Evolutionary conservation across 495 filamentous ascomycete species (phyloP), one percentile per base, ranked within the genome.

Genomic region (Mytilinidion resinicola): DNA sequence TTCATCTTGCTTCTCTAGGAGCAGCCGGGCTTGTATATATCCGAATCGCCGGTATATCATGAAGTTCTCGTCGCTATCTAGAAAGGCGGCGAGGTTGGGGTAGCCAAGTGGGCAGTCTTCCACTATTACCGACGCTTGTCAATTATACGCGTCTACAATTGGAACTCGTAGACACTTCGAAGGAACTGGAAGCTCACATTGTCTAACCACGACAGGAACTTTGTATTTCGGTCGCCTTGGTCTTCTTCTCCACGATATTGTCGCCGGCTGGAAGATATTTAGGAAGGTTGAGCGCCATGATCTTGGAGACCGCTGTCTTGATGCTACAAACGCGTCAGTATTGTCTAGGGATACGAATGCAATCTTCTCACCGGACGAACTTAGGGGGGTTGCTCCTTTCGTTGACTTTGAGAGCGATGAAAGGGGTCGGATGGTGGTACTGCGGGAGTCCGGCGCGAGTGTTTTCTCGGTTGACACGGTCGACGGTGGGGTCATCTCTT

Each of bases 51-150:
- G 67, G 52, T 66, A 72, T 2, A 68, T 30, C 57, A 59, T 62
- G 53, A 70, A 69, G 42, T 54, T 60, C 48, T 72, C 69, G 57
- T 70, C 61, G 51, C 67, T 70, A 53, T 72, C 67, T 7, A 68
- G 51, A 48, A 72, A 72, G n/a, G 67, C 59, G 1, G 58, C 64
- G 0, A 72, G 34, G 35, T 57, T 62, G 3, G 65, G 65, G 48
- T 70, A 72, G 9, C 65, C 65, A 39, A 48, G 44, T 3, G 55
- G 48, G 15, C 30, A 49, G 8, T 62, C 33, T n/a, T 62, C 51
- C 17, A 62, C 57, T 50, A 33, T 51, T 9, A 17, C 3, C 48
- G 19, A 19, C 1, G 3, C 44, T 4, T 48, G 44, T 48, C 11
- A 48, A n/a, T n/a, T n/a, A n/a, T n/a, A n/a, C n/a, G n/a, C n/a